phyloP scores from a whole-genome alignment of 805 yeast genomes.

The Hanseniaspora nectarophila region DNA sequence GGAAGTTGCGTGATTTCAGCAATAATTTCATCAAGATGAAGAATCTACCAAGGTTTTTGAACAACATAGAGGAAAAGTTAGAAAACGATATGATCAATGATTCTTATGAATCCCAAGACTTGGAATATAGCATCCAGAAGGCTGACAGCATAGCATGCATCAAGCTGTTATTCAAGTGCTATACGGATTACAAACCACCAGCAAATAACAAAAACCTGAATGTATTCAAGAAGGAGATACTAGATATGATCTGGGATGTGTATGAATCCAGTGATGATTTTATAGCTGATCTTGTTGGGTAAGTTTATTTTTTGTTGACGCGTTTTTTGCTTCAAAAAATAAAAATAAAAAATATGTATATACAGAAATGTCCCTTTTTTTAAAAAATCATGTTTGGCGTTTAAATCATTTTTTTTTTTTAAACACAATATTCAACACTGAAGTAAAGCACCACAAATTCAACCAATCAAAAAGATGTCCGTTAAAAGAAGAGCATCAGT shows the following conservation, averaged over 20 bases:
- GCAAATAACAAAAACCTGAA: constrained; percentile 23
- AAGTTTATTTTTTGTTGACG: neutral
- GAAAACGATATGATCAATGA: neutral
- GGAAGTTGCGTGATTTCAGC: constrained; percentile 34
- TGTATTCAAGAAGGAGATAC: constrained; percentile 24
- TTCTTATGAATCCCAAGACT: neutral
- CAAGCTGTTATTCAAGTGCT: constrained; percentile 23
- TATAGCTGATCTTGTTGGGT: constrained; percentile 16
- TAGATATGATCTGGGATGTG: constrained; percentile 22
- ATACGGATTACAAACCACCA: constrained; percentile 27
- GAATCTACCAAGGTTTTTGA: constrained; percentile 23
- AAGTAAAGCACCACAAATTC: too few species aligned
- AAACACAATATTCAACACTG: too few species aligned
- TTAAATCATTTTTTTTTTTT: too few species aligned
- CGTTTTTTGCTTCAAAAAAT: neutral
- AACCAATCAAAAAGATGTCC: neutral
- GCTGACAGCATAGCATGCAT: constrained; percentile 22
- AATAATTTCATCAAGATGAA: constrained; percentile 27
- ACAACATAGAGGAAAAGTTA: neutral
- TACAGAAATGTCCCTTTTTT: neutral
- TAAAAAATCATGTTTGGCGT: too few species aligned
- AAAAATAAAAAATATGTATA: neutral
- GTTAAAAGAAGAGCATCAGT: neutral
- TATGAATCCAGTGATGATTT: constrained; percentile 22
- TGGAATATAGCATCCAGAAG: constrained; percentile 18